Evolutionary conservation across 225 moss, liverwort and hornwort species (phyloP), one percentile per base, ranked within the genome.

Genomic region (Polytrichum formosum): DNA sequence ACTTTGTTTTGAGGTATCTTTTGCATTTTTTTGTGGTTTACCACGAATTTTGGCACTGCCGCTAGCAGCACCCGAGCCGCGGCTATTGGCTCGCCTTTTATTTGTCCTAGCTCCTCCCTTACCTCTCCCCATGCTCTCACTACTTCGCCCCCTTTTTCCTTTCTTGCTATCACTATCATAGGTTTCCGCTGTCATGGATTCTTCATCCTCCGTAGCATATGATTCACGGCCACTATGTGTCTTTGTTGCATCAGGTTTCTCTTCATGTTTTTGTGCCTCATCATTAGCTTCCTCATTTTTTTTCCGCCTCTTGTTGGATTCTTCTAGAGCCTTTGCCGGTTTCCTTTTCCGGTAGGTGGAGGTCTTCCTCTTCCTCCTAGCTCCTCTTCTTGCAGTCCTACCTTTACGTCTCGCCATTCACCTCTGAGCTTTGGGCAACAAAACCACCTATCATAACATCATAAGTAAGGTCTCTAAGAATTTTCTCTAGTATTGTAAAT

Each of bases 151-250:
- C 16, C 13, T 62, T 8, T 65, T 65, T 20, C 18, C 18, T 53
- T 28, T n/a, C 6, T 77, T 75, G 26, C 77, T 77, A 5, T 54
- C 65, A 65, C 46, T 79, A 1, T 56, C 73, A 17, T 72, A 75
- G 0, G 80, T 72, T 1, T 80, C 74, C 22, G 77, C 23, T 0
- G 69, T 80, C 7, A 77, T 27, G 9, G 83, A 72, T 62, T 62
- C 62, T 5, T 13, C 62, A 0, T 77, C 74, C 56, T 71, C 72
- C 6, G 33, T 70, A 0, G 53, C 72, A 0, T 80, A 72, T 4
- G 54, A 60, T 19, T 35, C 4, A 6, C 8, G 17, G 17, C 30
- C 25, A 18, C 3, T 65, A n/a, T 5, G 0, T 21, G 16, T 5
- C 6, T 62, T 26, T 62, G 9, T 4, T 26, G 13, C 23, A 62